phyloP scores from a whole-genome alignment of 106 monocot species.

The Hemerocallis citrina region DNA sequence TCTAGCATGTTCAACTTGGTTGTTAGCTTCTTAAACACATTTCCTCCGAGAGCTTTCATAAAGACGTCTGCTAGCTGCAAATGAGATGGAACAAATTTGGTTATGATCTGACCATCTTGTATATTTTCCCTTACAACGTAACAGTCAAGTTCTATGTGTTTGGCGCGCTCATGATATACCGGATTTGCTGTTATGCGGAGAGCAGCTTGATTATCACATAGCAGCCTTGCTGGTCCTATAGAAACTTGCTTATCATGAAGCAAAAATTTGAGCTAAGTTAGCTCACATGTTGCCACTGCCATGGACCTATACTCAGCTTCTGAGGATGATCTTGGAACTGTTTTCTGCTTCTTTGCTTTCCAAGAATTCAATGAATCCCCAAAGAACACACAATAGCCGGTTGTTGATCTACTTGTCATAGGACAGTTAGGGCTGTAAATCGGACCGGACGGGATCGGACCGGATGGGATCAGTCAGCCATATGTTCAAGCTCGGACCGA shows the following conservation, averaged over 20 bases:
- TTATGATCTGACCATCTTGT: too few relatives aligned
- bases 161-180: slow-evolving; percentile 4
- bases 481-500: too few relatives aligned
- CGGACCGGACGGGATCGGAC: too few relatives aligned
- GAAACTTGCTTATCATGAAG: background rate
- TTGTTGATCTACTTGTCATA: background rate
- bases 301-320: background rate
- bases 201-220: background rate
- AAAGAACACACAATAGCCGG: background rate
- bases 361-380: background rate
- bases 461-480: too few relatives aligned
- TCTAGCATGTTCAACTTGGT: too few relatives aligned
- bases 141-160: slow-evolving; percentile 4
- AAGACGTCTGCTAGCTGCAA: too few relatives aligned
- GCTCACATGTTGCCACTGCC: background rate
- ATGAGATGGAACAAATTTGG: too few relatives aligned
- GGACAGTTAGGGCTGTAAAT: too few relatives aligned
- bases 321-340: background rate
- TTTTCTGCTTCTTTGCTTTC: background rate
- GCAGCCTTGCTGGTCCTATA: background rate
- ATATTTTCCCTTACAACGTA: too few relatives aligned
- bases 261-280: background rate
- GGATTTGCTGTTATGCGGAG: background rate
- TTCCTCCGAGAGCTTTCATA: too few relatives aligned
- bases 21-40: too few relatives aligned